Conservation (phyloP, 192 early-diverging fungal species). For the Jimgerdemannia flammicorona region DNA sequence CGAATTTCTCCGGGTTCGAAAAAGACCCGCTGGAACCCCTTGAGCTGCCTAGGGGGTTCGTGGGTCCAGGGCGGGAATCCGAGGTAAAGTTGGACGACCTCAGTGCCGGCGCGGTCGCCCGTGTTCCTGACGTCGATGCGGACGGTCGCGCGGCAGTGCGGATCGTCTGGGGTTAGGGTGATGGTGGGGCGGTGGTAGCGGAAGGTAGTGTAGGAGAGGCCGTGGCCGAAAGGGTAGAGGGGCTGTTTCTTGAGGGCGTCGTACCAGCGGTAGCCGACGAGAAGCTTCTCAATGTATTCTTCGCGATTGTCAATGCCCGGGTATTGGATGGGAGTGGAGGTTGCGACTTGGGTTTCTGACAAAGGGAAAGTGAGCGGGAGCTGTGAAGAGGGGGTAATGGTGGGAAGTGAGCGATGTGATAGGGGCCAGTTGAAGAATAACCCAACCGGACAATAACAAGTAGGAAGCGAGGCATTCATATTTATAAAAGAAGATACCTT, state of each 20-base stretch:
- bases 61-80: slow-evolving; percentile 14
- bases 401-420: no score
- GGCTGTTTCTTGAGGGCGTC: slow-evolving; percentile 23
- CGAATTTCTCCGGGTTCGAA: slow-evolving; percentile 38
- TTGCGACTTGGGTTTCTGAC: slow-evolving; percentile 11
- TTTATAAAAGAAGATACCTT: slow-evolving; percentile 24
- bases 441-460: no score
- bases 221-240: slow-evolving; percentile 48
- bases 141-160: slow-evolving; percentile 4
- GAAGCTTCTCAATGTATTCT: slow-evolving; percentile 20
- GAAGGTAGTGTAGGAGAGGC: slow-evolving; percentile 45
- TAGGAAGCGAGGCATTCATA: no score
- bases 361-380: no score
- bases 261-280: slow-evolving; percentile 22
- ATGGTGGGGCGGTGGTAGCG: slow-evolving; percentile 35
- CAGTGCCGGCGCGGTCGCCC: slow-evolving; percentile 36
- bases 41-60: slow-evolving; percentile 43
- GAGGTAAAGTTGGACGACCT: slow-evolving; percentile 37
- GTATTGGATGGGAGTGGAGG: background rate
- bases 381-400: no score
- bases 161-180: slow-evolving; percentile 17
- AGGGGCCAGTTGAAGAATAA: no score
- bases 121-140: slow-evolving; percentile 37
- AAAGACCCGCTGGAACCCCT: slow-evolving; percentile 40
- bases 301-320: background rate